A percentile compares a stretch with the other conserved stretches of the same genome.
These are phyloP conservation scores for Polygonum maritimum DNA, from an alignment of 148 eudicot genomes.

Conservation along the genomic window DNA sequence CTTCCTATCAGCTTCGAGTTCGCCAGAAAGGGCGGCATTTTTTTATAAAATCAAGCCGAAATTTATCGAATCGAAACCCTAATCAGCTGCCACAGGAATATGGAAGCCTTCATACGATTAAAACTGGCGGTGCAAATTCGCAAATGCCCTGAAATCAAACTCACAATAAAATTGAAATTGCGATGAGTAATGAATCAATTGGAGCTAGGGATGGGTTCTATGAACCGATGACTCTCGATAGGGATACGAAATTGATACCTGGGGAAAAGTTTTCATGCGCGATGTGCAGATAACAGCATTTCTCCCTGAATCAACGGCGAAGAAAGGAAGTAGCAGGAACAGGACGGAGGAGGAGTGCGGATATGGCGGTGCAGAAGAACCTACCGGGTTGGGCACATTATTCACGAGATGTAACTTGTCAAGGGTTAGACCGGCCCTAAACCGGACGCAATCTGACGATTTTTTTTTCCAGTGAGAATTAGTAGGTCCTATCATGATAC, in stretches of 20 bases:
- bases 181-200: background rate
- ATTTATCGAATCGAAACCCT: slow-evolving; percentile 3
- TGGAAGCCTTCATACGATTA: background rate
- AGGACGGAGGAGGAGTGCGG: background rate
- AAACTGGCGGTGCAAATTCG: background rate
- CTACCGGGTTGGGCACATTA: background rate
- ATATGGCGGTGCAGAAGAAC: background rate
- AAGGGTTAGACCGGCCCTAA: background rate
- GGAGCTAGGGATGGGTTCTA: background rate
- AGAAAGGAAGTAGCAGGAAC: background rate
- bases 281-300: background rate
- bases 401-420: background rate
- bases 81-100: slow-evolving; percentile 4
- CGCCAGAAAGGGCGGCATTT: slow-evolving; percentile 36
- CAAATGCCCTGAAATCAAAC: background rate
- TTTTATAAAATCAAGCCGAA: background rate
- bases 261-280: background rate
- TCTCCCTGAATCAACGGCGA: background rate
- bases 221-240: background rate
- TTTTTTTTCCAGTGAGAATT: too few relatives aligned
- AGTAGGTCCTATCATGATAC: too few relatives aligned
- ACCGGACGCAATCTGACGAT: background rate
- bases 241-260: background rate
- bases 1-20: slow-evolving; percentile 39
- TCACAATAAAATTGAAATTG: background rate